Base-by-base conservation (phyloP, 192 early-diverging fungal genomes). In the Umbelopsis sp. region DNA sequence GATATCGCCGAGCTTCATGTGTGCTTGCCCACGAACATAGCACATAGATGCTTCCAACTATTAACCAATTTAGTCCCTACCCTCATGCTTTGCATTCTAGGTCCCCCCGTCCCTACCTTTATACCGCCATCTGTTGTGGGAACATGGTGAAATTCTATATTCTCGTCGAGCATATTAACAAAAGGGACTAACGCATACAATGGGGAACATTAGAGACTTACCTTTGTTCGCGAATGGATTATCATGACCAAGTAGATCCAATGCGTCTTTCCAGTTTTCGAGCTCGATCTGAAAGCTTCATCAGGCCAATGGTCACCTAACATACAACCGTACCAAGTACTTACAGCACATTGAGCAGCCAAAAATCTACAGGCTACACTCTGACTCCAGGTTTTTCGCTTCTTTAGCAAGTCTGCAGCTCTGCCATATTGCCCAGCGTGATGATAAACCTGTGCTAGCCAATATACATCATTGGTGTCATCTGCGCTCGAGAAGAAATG, bases 31-130 rank as follows among this genome's bases (percentile, higher is more conserved):
- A 41, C 85, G 75, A 7, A 88, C 76, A 69, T 84, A 88, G 51
- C 81, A 89, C 80, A 92, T 84, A 2, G 84, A 79, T 15, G 89
- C 78, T 67, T 90, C 88, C 20, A 88, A 72, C 87, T 90, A 71
- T 21, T 18, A 21, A 21, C 4, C 51, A 22, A 13, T 27, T 15
- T 13, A 35, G 25, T 61, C 15, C 0, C 27, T 35, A 2, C 1
- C 1, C 3, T 18, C 12, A 3, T 18, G 4, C 0, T 3, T 33
- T 0, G 23, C 15, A 13, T 35, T 25, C 3, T 9, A 73, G 13
- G 20, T 25, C 27, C 18, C 46, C n/a, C 27, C 41, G 5, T 61
- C 4, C 13, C 55, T 76, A 87, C 81, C 64, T 82, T 84, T 41
- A 86, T 81, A 45, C 80, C 78, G 48, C 79, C 84, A 50, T 87